Evolutionary conservation across 2,329 filamentous ascomycete genomes (phyloP), one percentile per base, ranked within the genome.

Genomic region (Periconia sp.): DNA sequence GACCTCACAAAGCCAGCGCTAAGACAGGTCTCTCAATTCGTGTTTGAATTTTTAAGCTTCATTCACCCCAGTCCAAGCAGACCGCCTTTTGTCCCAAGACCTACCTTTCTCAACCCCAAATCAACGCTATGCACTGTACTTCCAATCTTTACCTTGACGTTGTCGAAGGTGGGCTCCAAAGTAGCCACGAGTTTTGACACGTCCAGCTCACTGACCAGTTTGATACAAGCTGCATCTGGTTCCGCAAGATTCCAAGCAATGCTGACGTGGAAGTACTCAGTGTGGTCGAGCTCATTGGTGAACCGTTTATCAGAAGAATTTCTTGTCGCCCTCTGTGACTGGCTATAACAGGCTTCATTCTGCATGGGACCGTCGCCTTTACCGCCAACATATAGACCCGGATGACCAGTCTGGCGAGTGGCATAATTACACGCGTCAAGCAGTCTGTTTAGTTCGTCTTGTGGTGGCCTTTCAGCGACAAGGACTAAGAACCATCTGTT

Each of bases 401-500:
- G 86, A 67, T 95, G 90, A 0, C 79, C 79, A 69, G 87, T 88
- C 1, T 67, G 68, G 18, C 76, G 71, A 2, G 87, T 84, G 1
- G 85, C 74, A 3, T 72, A 68, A 73, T 97, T 96, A 66, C 87
- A 89, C 10, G 84, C 77, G 7, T 70, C 63, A 7, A 97, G 79
- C 8, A 97, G 77, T 42, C 59, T 64, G 49, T 72, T 73, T 40
- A 79, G 58, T 58, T 76, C 72, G 57, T 77, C 67, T 23, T 64
- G 53, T 8, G 57, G 52, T 23, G 70, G 63, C 41, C 60, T 62
- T 48, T 65, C 55, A 41, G 92, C 81, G 19, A 85, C 81, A 45
- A 97, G 73, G 2, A 97, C 90, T 6, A 97, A 81, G 68, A 99
- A 99, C 74, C 89, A 93, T 43, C 94, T 85, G 18, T 84, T 88